A percentile compares a stretch with the other conserved stretches of the same genome.
Conservation (phyloP, 1,139 yeast species). For the Candida tunisiensis region DNA sequence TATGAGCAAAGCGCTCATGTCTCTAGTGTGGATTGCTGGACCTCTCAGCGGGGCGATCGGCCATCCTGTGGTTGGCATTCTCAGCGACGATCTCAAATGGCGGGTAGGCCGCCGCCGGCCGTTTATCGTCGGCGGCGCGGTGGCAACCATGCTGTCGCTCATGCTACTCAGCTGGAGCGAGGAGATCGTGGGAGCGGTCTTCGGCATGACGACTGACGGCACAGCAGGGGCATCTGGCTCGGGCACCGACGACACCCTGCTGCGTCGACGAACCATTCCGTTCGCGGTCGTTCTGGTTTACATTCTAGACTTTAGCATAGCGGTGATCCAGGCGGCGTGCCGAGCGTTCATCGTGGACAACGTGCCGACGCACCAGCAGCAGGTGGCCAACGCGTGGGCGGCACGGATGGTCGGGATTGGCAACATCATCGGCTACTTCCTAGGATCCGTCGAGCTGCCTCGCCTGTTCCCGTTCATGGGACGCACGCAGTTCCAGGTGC, state of each 20-base stretch:
- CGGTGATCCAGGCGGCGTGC: slow-evolving; percentile 30
- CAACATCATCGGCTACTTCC: slow-evolving; percentile 28
- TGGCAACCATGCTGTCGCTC: slow-evolving; percentile 24
- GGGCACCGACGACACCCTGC: no score
- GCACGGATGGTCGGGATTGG: slow-evolving; percentile 38
- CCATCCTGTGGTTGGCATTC: slow-evolving; percentile 31
- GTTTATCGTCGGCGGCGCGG: slow-evolving; percentile 26
- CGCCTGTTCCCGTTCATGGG: slow-evolving; percentile 20
- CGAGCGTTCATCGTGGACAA: slow-evolving; percentile 33
- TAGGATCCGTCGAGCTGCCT: slow-evolving; percentile 21
- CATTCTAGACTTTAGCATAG: slow-evolving; percentile 29
- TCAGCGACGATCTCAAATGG: slow-evolving; percentile 25
- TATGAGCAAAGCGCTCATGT: slow-evolving; percentile 26
- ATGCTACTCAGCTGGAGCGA: slow-evolving; percentile 24
- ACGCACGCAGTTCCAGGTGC: slow-evolving; percentile 25
- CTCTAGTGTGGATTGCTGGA: slow-evolving; percentile 34
- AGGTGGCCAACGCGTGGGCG: slow-evolving; percentile 44
- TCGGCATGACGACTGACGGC: no score
- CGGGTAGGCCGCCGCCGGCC: slow-evolving; percentile 27
- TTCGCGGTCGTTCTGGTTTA: slow-evolving; percentile 30
- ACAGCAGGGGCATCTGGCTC: no score
- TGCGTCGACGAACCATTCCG: slow-evolving; percentile 18
- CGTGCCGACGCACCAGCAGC: slow-evolving; percentile 31
- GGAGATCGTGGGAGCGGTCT: slow-evolving; percentile 16
- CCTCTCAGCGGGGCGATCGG: slow-evolving; percentile 32